Percentiles rank a stretch among this genome's conserved stretches.
Conservation (phyloP, 305 asterid species). For the Fraxinus albicans region DNA sequence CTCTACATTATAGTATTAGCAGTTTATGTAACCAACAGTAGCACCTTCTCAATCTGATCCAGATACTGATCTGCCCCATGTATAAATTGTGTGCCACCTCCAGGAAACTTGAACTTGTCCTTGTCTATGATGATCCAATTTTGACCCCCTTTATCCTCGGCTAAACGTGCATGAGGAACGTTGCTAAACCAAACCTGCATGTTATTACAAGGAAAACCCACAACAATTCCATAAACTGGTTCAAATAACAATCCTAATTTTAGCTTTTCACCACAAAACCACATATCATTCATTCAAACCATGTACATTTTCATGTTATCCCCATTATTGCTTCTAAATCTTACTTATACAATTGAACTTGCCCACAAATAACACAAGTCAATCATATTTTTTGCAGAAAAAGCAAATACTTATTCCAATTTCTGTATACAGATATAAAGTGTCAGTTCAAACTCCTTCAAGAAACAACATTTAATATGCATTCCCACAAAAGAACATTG, state of each 20-base stretch:
- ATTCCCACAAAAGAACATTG: not conserved
- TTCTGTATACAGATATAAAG: not conserved
- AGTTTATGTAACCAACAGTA: not conserved
- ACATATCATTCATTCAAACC: not conserved
- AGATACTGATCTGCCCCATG: constrained; percentile 92
- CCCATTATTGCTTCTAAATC: not conserved
- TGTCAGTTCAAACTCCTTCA: not conserved
- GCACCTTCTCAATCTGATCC: constrained; percentile 87
- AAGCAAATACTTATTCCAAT: not conserved
- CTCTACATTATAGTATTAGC: not conserved
- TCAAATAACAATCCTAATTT: constrained; percentile 4
- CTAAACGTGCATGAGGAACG: constrained; percentile 92
- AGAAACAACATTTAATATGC: not conserved
- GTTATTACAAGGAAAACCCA: not conserved
- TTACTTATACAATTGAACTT: not conserved
- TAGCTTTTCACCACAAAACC: not conserved
- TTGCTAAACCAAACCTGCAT: constrained; percentile 95
- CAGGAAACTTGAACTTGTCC: constrained; percentile 95
- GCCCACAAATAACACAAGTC: not conserved
- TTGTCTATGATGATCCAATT: constrained; percentile 79
- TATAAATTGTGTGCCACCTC: constrained; percentile 97
- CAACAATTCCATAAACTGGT: constrained; percentile 22
- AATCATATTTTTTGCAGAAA: not conserved
- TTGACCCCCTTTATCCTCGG: constrained; percentile 95
- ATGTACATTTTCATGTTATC: not conserved